Conservation (phyloP, 495 filamentous ascomycete genomes). For the Aspergillus hancockii region DNA sequence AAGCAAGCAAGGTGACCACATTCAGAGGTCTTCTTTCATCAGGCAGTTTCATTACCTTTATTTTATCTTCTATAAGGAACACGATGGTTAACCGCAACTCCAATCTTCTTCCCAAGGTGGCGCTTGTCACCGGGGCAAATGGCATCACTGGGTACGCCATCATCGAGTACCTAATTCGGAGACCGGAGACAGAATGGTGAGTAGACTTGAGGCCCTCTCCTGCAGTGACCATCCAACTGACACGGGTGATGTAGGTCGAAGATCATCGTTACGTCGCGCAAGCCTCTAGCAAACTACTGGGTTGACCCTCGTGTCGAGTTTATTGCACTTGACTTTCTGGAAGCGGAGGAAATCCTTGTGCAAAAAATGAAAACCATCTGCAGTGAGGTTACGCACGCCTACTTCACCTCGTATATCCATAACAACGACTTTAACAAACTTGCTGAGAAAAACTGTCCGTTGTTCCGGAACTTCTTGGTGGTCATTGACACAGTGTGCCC, state of each 20-base stretch:
- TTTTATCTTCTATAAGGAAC: no score
- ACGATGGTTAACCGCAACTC: no score
- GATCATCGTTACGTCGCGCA: slow-evolving; percentile 30
- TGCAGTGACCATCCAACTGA: neutral
- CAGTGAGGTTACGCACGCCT: slow-evolving; percentile 27
- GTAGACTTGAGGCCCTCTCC: neutral
- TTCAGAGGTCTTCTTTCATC: no score
- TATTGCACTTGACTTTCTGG: slow-evolving; percentile 23
- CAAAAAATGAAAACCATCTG: slow-evolving; percentile 17
- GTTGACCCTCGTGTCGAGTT: slow-evolving; percentile 28
- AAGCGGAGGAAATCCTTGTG: neutral
- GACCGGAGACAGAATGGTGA: neutral
- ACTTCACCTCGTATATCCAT: slow-evolving; percentile 31
- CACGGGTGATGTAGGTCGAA: neutral
- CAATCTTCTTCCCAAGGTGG: neutral
- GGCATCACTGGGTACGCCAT: neutral
- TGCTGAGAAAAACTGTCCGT: slow-evolving; percentile 9
- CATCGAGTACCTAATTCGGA: neutral
- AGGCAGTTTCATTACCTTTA: no score
- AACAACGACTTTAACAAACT: slow-evolving; percentile 20
- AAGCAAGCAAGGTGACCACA: no score
- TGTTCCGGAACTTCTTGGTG: slow-evolving; percentile 27
- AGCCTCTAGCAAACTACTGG: slow-evolving; percentile 10
- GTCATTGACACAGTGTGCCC: slow-evolving; percentile 7
- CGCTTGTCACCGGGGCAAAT: neutral